These are phyloP conservation scores for Diplodia mutila DNA, from an alignment of 2,329 filamentous ascomycete genomes.

Conservation along the genomic window DNA sequence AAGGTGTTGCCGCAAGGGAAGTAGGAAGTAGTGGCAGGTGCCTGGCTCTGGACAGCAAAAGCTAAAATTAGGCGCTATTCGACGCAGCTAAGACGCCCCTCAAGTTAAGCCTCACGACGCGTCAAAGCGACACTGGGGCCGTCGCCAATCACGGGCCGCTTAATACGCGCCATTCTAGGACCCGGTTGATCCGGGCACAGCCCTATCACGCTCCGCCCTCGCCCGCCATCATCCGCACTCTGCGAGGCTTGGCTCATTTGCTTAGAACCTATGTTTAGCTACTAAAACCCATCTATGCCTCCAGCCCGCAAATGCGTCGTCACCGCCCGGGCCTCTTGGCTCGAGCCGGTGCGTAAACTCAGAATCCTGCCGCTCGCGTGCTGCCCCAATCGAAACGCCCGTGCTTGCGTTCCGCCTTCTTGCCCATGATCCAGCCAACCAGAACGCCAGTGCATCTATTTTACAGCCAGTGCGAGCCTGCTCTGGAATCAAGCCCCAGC, in stretches of 20 bases:
- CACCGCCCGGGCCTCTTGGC: neutral
- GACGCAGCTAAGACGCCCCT: neutral
- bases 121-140: conserved; percentile 2
- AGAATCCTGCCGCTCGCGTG: neutral
- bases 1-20: neutral
- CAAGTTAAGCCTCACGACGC: conserved; percentile 12
- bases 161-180: neutral
- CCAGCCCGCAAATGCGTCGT: neutral
- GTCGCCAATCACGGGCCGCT: conserved; percentile 1
- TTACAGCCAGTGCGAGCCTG: conserved; percentile 1
- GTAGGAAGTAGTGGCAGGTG: neutral
- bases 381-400: conserved; percentile 16
- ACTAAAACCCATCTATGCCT: neutral
- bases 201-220: conserved; percentile 1
- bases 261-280: conserved; percentile 14
- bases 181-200: conserved; percentile 16
- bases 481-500: neutral
- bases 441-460: conserved; percentile 21
- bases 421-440: neutral
- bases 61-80: conserved; percentile 18
- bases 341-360: neutral
- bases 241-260: conserved; percentile 1
- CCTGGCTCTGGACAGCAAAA: neutral
- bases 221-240: neutral
- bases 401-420: conserved; percentile 1